Percentiles rank a stretch among this genome's conserved stretches.
Conservation (phyloP, 352 stramenopile genomes). For the Phytophthora cryptogea region DNA sequence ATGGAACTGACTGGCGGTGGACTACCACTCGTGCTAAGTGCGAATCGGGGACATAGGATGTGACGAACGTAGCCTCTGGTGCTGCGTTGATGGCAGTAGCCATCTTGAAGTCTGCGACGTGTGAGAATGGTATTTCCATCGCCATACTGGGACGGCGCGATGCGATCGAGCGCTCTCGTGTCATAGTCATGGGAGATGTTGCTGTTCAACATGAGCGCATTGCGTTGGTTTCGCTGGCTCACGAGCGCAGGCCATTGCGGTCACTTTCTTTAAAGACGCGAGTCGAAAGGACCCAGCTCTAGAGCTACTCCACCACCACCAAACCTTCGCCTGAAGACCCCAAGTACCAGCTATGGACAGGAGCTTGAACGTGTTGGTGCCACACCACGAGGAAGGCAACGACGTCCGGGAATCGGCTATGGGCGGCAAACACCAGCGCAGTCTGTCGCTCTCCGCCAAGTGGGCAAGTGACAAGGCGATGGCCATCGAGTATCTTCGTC, state of each 20-base stretch:
- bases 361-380: conserved; percentile 35
- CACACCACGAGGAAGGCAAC: conserved; percentile 33
- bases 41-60: conserved; percentile 28
- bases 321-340: conserved; percentile 8
- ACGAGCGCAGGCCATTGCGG: not conserved
- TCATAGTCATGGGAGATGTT: conserved; percentile 10
- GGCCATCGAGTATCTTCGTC: conserved; percentile 73
- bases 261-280: conserved; percentile 30
- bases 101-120: conserved; percentile 8
- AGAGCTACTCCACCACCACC: conserved; percentile 2
- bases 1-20: conserved; percentile 30
- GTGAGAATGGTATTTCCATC: conserved; percentile 31
- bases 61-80: conserved; percentile 12
- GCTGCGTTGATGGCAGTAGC: conserved; percentile 26
- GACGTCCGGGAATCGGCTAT: conserved; percentile 52
- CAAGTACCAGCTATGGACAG: conserved; percentile 43
- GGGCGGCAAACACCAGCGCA: conserved; percentile 69
- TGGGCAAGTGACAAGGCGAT: conserved; percentile 78
- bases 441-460: conserved; percentile 72
- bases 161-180: conserved; percentile 20
- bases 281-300: conserved; percentile 20
- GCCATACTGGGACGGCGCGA: conserved; percentile 12
- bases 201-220: conserved; percentile 11
- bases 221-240: conserved; percentile 32
- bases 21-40: conserved; percentile 29